Base-by-base conservation (phyloP, 768 basidiomycete species). In the Suillus luteus region DNA sequence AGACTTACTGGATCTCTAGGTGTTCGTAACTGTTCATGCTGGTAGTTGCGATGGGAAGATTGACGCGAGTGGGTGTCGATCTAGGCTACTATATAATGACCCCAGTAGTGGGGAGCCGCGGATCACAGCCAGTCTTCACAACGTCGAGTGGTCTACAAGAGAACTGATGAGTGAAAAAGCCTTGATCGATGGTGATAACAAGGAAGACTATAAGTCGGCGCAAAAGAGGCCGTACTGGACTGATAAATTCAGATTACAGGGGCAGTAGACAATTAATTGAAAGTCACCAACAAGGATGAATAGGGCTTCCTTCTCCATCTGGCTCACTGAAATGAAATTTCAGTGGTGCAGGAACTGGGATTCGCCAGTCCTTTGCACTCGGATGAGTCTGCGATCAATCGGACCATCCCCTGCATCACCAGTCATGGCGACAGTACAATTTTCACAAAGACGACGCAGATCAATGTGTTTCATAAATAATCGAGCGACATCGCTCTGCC, bases 161-260 rank as follows among this genome's bases (percentile, higher is more conserved):
- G 57, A 58, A 58, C 38, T 41, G 55, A 57, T 38, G 38, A 40
- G 22, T 10, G 24, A 58, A 58, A 5, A 33, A 58, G 55, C 2
- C 10, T 5, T 27, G 38, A 58, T 41, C 24, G 57, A 58, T 58
- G 22, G 24, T 58, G 57, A 58, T 41, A 58, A 58, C 27, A 58
- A 54, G 52, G 52, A 58, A 58, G 57, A 31, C 15, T 41, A 10
- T 19, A 41, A 27, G 27, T 58, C 24, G 57, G 57, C 17, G 27
- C 3, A 40, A 58, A 24, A 41, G 57, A 31, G 40, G 57, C 57
- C 17, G 24, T 11, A 40, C 17, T 27, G 5, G 22, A 33, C 55
- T 40, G 38, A 58, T 58, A 24, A 27, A 58, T 37, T 57, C 24
- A 57, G 55, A 17, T 40, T 57, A 38, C 55, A 58, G 55, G 55